Base-by-base conservation (phyloP, 306 rosid species). In the Abrus pulchellus region DNA sequence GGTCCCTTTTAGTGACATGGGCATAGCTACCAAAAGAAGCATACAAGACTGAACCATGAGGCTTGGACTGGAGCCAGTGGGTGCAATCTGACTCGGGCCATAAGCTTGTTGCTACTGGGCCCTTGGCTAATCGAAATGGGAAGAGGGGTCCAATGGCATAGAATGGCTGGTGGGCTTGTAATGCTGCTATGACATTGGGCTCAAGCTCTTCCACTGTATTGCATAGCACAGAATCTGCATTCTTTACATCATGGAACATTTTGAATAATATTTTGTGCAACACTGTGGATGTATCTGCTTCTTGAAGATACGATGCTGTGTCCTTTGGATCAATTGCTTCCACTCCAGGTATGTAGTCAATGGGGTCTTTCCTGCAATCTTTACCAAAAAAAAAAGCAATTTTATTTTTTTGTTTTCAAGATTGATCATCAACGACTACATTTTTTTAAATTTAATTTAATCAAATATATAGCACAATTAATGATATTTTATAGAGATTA, bases 21-120 rank as follows among this genome's bases (percentile, higher is more conserved):
- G 93, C 88, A 32, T 79, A 91, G 83, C 93, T 86, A 20, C 93
- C 96, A 57, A 89, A 91, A 0, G 90, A 87, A 32, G 87, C 83
- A 10, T 91, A 91, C 30, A 89, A 71, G 20, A 88, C 96, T 3
- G 93, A 91, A 65, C 57, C 87, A 0, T 63, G 54, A 29, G 87
- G 88, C 75, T 79, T 89, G 65, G 85, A 53, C 40, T 85, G 5
- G 79, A 91, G 92, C 96, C 96, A 89, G 0, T 87, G 78, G 82
- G 83, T 83, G 88, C 90, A 86, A 62, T 89, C 81, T 0, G 88
- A 86, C 87, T 91, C 88, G 80, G 86, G 32, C 96, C 93, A 89
- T 29, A 91, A 88, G 78, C 89, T 91, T 3, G 93, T 87, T n/a
- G 87, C 49, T 11, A 81, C 89, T 0, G 67, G 8, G 81, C 75